Base-by-base conservation (phyloP, 306 rosid species). In the Elaeagnus macrophylla region DNA sequence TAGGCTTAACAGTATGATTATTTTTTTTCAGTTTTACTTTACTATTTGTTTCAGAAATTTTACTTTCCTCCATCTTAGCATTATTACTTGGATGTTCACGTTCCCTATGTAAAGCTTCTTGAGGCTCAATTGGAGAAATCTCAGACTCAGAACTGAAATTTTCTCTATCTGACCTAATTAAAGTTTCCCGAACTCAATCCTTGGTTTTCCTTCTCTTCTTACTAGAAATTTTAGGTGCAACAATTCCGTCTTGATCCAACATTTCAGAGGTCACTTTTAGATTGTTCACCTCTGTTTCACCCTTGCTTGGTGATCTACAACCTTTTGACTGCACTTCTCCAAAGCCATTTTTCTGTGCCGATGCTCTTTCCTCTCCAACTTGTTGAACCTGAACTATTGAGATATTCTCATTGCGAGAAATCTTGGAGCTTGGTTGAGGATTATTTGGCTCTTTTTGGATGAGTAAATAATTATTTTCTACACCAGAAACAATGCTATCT, bases 361-460 rank as follows among this genome's bases (percentile, higher is more conserved):
- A 42, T 50, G 67, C 68, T 75, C 45, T 72, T 67, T 67, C 77
- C 62, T 63, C 80, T 62, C 43, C 67, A 17, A 75, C 52, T 65
- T 59, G 48, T 60, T 48, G 59, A 44, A 47, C 56, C 51, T 44
- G 60, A 51, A 15, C 65, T 48, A 53, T 56, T 66, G 67, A 74
- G 11, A 54, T 36, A 58, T 64, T 76, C 65, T 51, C 68, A 37
- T 47, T 15, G 53, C 20, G 38, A 57, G 69, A 50, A 39, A 50
- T 53, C 35, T 39, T 5, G 9, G 52, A 41, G 49, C 59, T 51
- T 57, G 57, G 68, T 46, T 43, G 61, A 11, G 36, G 66, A 43
- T 52, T 37, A 46, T 38, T 49, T 32, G 54, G 71, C 56, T 61
- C 80, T 64, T 65, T 57, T 45, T 65, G 51, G 36, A 37, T 70